These are phyloP conservation scores for Alternaria dauci DNA, from an alignment of 2,329 filamentous ascomycete species.

Conservation along the genomic window DNA sequence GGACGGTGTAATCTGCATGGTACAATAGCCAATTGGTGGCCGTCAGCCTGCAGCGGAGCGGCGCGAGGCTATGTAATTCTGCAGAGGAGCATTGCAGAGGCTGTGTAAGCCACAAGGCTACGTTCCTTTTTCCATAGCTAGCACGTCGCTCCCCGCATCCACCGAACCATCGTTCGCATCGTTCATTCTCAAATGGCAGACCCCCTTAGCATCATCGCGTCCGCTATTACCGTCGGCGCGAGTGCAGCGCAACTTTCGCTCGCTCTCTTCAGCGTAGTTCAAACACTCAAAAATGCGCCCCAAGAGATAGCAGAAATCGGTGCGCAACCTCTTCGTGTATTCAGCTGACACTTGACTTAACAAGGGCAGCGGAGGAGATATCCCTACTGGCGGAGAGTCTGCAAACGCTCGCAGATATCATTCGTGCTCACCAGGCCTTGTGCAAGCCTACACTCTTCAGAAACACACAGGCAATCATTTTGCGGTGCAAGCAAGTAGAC, in stretches of 20 bases:
- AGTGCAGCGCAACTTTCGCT: constrained; percentile 28
- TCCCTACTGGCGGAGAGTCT: constrained; percentile 3
- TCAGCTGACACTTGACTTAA: background rate
- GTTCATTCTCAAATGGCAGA: constrained; percentile 16
- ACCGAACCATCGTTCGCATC: constrained; percentile 7
- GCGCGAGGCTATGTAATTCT: constrained; percentile 10
- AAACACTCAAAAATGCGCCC: constrained; percentile 27
- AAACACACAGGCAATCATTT: background rate
- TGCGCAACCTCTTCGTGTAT: background rate
- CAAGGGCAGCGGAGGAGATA: constrained; percentile 5
- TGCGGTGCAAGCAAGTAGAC: constrained; percentile 3
- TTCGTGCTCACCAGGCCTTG: background rate
- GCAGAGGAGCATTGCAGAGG: background rate
- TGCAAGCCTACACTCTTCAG: constrained; percentile 8
- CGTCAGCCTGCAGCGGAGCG: constrained; percentile 7
- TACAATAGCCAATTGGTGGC: background rate
- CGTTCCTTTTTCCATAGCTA: background rate
- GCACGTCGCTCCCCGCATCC: background rate
- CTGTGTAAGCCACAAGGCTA: constrained; percentile 17
- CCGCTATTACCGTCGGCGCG: constrained; percentile 23
- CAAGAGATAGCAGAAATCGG: constrained; percentile 29
- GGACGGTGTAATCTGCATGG: background rate
- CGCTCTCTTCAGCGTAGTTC: constrained; percentile 24
- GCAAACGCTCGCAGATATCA: constrained; percentile 11
- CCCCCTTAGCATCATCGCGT: constrained; percentile 10